Percentiles rank a stretch among this genome's conserved stretches.
phyloP scores from a whole-genome alignment of 129 eudicot species.

The Arctium minus region DNA sequence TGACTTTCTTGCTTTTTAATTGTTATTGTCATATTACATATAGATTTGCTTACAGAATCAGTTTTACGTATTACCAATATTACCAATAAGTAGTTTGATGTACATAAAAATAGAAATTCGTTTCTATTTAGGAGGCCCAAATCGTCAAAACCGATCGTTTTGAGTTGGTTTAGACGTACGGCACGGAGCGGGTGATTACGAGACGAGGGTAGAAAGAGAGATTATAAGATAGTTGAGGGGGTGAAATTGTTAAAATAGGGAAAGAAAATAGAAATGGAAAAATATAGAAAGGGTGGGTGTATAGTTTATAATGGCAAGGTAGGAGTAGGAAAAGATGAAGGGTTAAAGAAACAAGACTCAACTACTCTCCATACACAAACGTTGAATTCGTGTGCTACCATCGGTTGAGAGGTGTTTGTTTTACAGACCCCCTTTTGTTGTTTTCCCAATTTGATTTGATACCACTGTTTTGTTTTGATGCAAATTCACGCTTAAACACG shows the following conservation, averaged over 20 bases:
- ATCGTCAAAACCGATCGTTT: too few species aligned
- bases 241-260: background rate
- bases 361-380: slow-evolving; percentile 43
- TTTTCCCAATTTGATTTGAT: background rate
- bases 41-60: too few species aligned
- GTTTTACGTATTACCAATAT: too few species aligned
- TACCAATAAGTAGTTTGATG: too few species aligned
- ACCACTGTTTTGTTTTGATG: background rate
- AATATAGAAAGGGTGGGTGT: slow-evolving; percentile 15
- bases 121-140: too few species aligned
- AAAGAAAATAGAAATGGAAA: slow-evolving; percentile 8
- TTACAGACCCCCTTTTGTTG: background rate
- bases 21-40: too few species aligned
- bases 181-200: background rate
- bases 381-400: slow-evolving; percentile 58
- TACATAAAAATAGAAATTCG: too few species aligned
- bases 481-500: slow-evolving; percentile 6
- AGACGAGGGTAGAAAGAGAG: background rate
- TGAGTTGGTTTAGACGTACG: background rate
- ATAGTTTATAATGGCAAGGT: slow-evolving; percentile 31
- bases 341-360: slow-evolving; percentile 53
- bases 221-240: background rate
- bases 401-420: slow-evolving; percentile 62
- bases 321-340: slow-evolving; percentile 31
- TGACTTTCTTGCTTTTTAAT: too few species aligned